Evolutionary conservation across 1,284 basidiomycete genomes (phyloP), one percentile per base, ranked within the genome.

Genomic region (Naganishia sp.): DNA sequence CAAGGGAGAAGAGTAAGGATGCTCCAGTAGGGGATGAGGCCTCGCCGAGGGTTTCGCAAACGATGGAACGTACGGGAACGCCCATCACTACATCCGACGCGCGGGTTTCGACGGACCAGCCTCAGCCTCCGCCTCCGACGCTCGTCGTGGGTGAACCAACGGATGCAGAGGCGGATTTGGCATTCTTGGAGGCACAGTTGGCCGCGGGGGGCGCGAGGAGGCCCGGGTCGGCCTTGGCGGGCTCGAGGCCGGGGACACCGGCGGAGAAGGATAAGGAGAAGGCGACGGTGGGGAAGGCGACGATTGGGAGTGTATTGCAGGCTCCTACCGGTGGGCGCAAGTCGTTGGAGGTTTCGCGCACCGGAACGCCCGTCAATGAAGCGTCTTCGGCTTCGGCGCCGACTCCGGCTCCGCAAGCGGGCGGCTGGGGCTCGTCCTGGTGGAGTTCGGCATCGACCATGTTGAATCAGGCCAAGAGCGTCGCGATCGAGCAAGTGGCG

Each of bases 181-280:
- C 92, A 28, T 95, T 94, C 82, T 86, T 96, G 63, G 92, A 96
- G 79, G 92, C 75, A 13, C 79, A 95, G 79, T 92, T 95, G 72
- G 93, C 91, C 0, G 90, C 91, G 83, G 76, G 77, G 83, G 76
- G 77, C 23, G 64, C 78, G 13, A 71, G 71, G 44, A 72, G 73
- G 9, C 74, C 55, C n/a, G 56, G 21, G 31, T 25, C 46, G 52
- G 49, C 64, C 6, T 21, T 48, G 42, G 43, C 45, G 21, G 36
- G 54, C 2, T 46, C 56, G 31, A 60, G 53, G 11, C 46, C 66
- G 15, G 36, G 33, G 13, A 68, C 66, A 6, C 60, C 66, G 31
- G 55, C 42, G 6, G n/a, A 6, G 18, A 39, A 23, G 28, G 54
- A 21, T n/a, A 10, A 21, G 31, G 63, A 36, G 28, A 28, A 28